Evolutionary conservation across 2,329 filamentous ascomycete species (phyloP), one percentile per base, ranked within the genome.

Genomic region (Penicillium nordicum): DNA sequence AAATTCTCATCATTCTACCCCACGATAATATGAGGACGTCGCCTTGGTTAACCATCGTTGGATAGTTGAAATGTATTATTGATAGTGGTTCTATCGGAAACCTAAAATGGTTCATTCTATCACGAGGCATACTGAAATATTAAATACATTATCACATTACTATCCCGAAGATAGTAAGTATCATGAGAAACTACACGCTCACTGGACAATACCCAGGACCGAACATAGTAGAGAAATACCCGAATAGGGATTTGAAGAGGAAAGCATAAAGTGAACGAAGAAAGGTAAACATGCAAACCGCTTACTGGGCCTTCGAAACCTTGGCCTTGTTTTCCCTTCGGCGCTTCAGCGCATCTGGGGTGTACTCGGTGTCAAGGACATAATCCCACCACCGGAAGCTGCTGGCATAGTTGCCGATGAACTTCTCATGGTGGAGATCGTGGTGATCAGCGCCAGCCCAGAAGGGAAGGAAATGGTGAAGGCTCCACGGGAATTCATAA

Each of bases 311-410:
- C 57, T 73, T 73, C 43, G 52, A 32, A 9, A 45, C 50, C 18
- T 57, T 63, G 25, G 53, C 50, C 60, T 74, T 76, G 52, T 72
- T 70, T 76, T 94, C 91, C 58, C 92, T 84, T 71, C 92, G 87
- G 72, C 82, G 84, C 86, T 92, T 92, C 67, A 88, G 84, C 40
- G 93, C 90, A 76, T 95, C 93, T 37, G 90, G 85, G 51, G 90
- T 91, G 62, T 90, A 90, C 82, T 99, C 93, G 60, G 94, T 99
- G 77, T 97, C 92, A 65, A 97, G 83, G 67, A 87, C 75, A 75
- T 89, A 96, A 79, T 99, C 94, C 94, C 94, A 99, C 94, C 94
- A 99, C 76, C 93, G 85, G 86, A 99, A 99, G 81, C 90, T 96
- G 72, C 92, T 96, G 50, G 93, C 82, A 75, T 97, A 99, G 82